Base-by-base conservation (phyloP, 768 basidiomycete species). In the Mycena olivaceomarginata region DNA sequence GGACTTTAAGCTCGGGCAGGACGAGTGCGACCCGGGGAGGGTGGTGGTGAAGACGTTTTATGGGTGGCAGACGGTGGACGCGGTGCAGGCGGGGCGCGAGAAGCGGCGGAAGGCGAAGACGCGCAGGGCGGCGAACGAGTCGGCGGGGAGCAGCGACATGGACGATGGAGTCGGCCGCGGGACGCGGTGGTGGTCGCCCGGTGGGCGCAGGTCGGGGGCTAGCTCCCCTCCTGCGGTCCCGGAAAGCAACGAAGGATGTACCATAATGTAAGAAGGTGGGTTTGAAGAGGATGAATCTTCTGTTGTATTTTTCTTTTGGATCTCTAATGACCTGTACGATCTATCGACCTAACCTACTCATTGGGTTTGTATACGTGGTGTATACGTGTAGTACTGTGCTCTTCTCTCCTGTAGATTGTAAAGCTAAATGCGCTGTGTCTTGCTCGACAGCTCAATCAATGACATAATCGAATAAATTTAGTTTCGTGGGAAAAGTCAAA, bases 1-100 rank as follows among this genome's bases (percentile, higher is more conserved):
- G 77, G 91, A 91, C 48, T 84, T 94, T 73, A 92, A 91, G 83
- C 85, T 92, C 11, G 94, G 93, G 60, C 93, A 95, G 85, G 94
- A 96, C 83, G 96, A 97, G 83, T 96, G 95, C 81, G 96, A 97
- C 77, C 89, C 90, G 80, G 85, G 81, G 81, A 87, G 93, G 37
- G 93, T 97, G 37, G 93, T 95, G 67, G 82, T 97, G 79, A 96
- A 96, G 90, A 93, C 94, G 37, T 97, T 96, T 84, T 94, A 95
- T 84, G 92, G 94, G 65, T 96, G 95, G 94, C 94, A 96, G 88
- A 94, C 91, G 12, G 95, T 97, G 48, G 96, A 97, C 82, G 92
- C 93, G 0, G 95, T 96, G 64, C 89, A 89, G 74, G 86, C 89
- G 45, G 90, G 89, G 69, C 88, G 94, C 82, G 94, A 93, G 88